A percentile compares a stretch with the other conserved stretches of the same genome.
Conservation (phyloP, 257 asterid genomes). For the Marsdenia floribunda region DNA sequence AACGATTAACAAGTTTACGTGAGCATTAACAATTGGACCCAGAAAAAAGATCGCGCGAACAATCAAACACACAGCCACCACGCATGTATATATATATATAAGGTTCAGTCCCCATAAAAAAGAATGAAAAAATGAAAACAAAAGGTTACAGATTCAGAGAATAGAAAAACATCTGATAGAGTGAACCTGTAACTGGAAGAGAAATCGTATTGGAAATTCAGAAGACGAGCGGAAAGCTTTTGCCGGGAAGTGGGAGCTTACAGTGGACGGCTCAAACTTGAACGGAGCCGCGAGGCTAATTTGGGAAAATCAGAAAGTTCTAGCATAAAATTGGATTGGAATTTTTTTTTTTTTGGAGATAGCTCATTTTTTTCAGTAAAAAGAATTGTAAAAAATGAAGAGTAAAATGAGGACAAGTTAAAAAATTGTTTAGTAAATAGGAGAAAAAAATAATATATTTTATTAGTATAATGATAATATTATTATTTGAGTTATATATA, state of each 20-base stretch:
- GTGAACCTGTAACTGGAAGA: slow-evolving; percentile 12
- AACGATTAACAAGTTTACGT: not conserved
- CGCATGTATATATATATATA: not conserved
- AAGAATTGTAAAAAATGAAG: too few relatives aligned
- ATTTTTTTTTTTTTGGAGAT: too few relatives aligned
- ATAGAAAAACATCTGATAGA: not conserved
- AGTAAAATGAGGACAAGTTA: too few relatives aligned
- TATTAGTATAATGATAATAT: too few relatives aligned
- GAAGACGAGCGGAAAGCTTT: slow-evolving; percentile 9
- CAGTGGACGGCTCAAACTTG: not conserved
- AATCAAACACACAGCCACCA: too few relatives aligned
- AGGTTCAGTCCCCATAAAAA: not conserved
- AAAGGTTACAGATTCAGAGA: not conserved
- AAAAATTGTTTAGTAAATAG: too few relatives aligned
- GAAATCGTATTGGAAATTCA: slow-evolving; percentile 5
- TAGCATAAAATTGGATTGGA: too few relatives aligned
- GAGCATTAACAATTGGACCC: not conserved
- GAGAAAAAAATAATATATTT: too few relatives aligned
- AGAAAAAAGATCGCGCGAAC: not conserved
- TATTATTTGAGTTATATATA: too few relatives aligned
- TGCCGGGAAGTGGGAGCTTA: slow-evolving; percentile 13
- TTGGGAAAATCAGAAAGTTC: not conserved
- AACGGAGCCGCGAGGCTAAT: not conserved
- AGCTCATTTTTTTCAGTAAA: too few relatives aligned
- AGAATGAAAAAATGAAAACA: not conserved